Conservation (phyloP, 2,329 filamentous ascomycete genomes). For the Diaporthe ilicicola region DNA sequence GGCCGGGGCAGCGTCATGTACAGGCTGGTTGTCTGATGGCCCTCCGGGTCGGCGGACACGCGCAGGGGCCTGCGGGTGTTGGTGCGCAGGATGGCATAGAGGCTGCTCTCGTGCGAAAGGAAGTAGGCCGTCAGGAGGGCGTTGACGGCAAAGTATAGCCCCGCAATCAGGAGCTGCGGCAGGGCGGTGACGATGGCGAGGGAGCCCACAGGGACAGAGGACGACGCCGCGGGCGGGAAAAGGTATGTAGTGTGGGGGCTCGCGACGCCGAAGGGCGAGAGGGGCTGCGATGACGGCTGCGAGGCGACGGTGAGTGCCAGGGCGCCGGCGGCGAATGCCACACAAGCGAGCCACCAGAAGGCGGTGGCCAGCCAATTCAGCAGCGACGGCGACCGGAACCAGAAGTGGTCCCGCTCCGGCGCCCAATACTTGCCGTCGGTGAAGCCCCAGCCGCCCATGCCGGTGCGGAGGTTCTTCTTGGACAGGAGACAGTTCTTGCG, state of each 20-base stretch:
- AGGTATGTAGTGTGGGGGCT: constrained; percentile 46
- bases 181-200: constrained; percentile 51
- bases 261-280: constrained; percentile 50
- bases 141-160: constrained; percentile 58
- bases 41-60: constrained; percentile 53
- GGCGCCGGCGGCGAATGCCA: constrained; percentile 48
- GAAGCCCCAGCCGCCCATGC: constrained; percentile 53
- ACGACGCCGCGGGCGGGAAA: constrained; percentile 37
- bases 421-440: constrained; percentile 54
- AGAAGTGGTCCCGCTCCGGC: constrained; percentile 48
- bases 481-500: constrained; percentile 54
- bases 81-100: constrained; percentile 45
- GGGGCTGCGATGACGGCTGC: constrained; percentile 29
- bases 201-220: constrained; percentile 38
- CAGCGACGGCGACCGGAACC: constrained; percentile 54
- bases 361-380: constrained; percentile 52
- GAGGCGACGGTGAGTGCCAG: constrained; percentile 45
- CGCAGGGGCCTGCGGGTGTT: constrained; percentile 47
- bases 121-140: constrained; percentile 56
- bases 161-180: constrained; percentile 57
- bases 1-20: constrained; percentile 60
- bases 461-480: constrained; percentile 54
- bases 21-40: constrained; percentile 55
- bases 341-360: constrained; percentile 49
- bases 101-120: constrained; percentile 59